Evolutionary conservation across 805 yeast genomes (phyloP).

Genomic region (Wickerhamomyces bisporus): DNA sequence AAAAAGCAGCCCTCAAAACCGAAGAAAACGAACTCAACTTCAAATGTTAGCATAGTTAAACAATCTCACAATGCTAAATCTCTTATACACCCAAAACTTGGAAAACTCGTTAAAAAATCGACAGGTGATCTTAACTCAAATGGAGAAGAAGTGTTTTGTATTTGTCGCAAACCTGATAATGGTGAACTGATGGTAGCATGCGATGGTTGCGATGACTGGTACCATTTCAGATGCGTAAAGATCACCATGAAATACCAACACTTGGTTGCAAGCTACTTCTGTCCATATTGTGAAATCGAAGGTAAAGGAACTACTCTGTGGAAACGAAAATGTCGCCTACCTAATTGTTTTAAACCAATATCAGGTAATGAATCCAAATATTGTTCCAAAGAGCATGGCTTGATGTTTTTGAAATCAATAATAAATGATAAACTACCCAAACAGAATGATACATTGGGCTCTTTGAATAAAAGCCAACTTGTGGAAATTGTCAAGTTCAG

Average conservation of each 20-base stretch:
- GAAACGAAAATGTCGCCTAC: constrained; percentile 71
- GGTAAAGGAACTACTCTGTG: constrained; percentile 49
- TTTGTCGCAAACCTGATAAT: constrained; percentile 72
- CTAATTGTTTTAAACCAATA: constrained; percentile 52
- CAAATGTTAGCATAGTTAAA: not conserved
- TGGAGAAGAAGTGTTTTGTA: constrained; percentile 66
- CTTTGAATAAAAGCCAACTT: constrained; percentile 6
- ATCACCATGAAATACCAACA: constrained; percentile 45
- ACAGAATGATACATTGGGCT: not conserved
- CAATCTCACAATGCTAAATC: constrained; percentile 13
- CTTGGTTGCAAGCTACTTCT: constrained; percentile 60
- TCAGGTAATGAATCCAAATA: constrained; percentile 50
- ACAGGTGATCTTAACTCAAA: constrained; percentile 36
- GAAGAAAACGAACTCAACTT: not conserved
- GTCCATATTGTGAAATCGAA: constrained; percentile 61
- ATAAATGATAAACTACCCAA: constrained; percentile 3
- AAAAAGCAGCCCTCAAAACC: constrained; percentile 2
- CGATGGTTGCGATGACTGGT: constrained; percentile 96
- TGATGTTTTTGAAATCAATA: constrained; percentile 10
- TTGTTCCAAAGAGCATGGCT: constrained; percentile 72
- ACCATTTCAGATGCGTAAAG: constrained; percentile 74
- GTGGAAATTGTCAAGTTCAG: constrained; percentile 10
- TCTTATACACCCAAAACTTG: constrained; percentile 25
- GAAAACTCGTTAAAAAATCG: constrained; percentile 13
- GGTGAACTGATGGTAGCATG: constrained; percentile 90